phyloP scores from a whole-genome alignment of 2,329 filamentous ascomycete species.

The Exserohilum turcica region DNA sequence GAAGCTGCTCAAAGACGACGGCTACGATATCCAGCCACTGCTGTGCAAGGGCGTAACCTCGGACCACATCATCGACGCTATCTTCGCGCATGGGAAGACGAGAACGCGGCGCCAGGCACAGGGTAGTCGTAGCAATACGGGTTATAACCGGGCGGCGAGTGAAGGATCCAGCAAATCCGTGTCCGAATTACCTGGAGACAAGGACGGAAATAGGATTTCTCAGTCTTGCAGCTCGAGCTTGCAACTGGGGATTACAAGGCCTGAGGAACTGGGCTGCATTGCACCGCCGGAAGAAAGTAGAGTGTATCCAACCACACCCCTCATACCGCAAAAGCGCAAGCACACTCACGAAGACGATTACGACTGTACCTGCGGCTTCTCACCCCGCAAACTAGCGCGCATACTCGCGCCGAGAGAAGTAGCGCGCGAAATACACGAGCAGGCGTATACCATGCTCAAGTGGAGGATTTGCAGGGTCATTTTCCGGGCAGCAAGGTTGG shows the following conservation, averaged over 20 bases:
- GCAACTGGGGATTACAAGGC: too few relatives aligned
- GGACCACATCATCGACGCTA: conserved; percentile 5
- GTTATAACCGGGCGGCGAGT: too few relatives aligned
- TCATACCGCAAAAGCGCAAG: conserved; percentile 2
- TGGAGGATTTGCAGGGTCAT: not conserved
- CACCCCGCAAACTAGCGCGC: not conserved
- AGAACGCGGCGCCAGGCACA: too few relatives aligned
- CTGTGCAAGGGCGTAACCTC: not conserved
- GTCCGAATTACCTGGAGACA: too few relatives aligned
- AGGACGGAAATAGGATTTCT: too few relatives aligned
- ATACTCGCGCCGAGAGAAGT: not conserved
- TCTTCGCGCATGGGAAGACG: conserved; percentile 6
- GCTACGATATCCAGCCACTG: conserved; percentile 13
- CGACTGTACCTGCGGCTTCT: not conserved
- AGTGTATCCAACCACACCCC: not conserved
- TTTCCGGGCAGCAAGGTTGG: not conserved
- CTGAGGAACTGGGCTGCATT: too few relatives aligned
- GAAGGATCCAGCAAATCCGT: too few relatives aligned
- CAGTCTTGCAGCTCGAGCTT: not conserved
- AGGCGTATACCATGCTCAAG: conserved; percentile 2
- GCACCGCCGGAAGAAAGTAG: not conserved
- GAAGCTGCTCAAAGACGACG: conserved; percentile 18
- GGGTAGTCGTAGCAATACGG: too few relatives aligned
- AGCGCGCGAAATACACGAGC: not conserved
- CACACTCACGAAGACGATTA: not conserved